These are phyloP conservation scores for Stevia rebaudiana DNA, from an alignment of 140 eudicot genomes.

Conservation along the genomic window DNA sequence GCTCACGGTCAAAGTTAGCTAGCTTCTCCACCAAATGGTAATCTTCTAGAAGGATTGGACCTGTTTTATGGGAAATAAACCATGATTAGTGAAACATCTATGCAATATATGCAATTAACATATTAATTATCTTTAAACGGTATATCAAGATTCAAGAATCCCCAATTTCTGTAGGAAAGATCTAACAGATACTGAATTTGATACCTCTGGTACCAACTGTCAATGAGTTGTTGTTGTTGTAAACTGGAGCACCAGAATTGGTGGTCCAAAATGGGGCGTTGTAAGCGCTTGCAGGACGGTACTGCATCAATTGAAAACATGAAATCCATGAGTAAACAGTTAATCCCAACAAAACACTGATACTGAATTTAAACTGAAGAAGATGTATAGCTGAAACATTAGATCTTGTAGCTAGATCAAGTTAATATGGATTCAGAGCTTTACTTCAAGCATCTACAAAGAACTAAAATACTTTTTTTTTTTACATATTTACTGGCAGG, in stretches of 20 bases:
- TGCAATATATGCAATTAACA: background rate
- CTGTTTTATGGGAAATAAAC: slow-evolving; percentile 22
- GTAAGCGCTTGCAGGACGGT: slow-evolving; percentile 79
- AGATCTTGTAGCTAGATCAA: background rate
- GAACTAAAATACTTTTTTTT: background rate
- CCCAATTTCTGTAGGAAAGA: background rate
- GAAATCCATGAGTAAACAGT: background rate
- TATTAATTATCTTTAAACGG: background rate
- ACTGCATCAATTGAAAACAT: slow-evolving; percentile 39
- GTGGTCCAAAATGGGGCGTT: slow-evolving; percentile 77
- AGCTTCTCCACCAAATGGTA: slow-evolving; percentile 75
- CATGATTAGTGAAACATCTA: background rate
- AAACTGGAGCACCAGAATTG: slow-evolving; percentile 82
- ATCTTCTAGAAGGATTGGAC: slow-evolving; percentile 76
- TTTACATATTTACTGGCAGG: background rate
- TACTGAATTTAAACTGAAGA: background rate
- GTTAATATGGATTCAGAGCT: slow-evolving; percentile 3
- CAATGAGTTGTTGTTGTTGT: slow-evolving; percentile 71
- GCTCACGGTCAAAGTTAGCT: slow-evolving; percentile 73
- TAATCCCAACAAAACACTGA: background rate
- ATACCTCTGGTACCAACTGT: slow-evolving; percentile 86
- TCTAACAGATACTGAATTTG: background rate
- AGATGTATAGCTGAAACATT: background rate
- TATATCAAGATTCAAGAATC: background rate
- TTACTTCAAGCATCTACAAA: background rate